Evolutionary conservation across 441 rosid genomes (phyloP).

Genomic region (Brassica hybrid): DNA sequence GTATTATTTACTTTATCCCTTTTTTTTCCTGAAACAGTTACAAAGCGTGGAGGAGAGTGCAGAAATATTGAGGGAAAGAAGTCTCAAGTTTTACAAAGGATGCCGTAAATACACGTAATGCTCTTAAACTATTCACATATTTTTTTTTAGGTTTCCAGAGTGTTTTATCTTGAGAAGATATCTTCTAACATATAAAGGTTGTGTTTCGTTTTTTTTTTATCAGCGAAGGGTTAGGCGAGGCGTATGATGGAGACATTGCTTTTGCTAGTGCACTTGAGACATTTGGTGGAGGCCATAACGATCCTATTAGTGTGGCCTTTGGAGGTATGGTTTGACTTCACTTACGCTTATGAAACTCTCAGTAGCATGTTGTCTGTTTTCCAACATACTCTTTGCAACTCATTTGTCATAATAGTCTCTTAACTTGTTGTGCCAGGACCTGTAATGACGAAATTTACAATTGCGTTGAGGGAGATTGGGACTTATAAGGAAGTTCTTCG

Average conservation of each 20-base stretch:
- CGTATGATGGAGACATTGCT: conserved; percentile 98
- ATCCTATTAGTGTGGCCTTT: conserved; percentile 96
- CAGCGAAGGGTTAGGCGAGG: conserved; percentile 99
- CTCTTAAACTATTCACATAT: background rate
- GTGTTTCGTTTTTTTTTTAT: conserved; percentile 24
- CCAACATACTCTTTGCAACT: too few relatives aligned
- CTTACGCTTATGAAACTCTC: conserved; percentile 24
- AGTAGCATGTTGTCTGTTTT: background rate
- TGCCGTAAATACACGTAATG: conserved; percentile 97
- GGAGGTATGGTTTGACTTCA: conserved; percentile 64
- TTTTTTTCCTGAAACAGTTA: conserved; percentile 61
- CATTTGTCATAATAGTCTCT: conserved; percentile 22
- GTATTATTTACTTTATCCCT: background rate
- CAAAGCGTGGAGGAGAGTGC: conserved; percentile 94
- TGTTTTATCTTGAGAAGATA: conserved; percentile 14
- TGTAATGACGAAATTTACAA: conserved; percentile 99
- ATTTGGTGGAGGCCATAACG: conserved; percentile 99
- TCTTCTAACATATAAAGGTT: background rate
- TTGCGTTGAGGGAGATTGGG: conserved; percentile 98
- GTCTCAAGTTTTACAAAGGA: conserved; percentile 96
- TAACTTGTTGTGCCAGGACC: conserved; percentile 69
- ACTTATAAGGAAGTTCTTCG: conserved; percentile 99
- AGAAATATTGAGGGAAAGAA: conserved; percentile 83
- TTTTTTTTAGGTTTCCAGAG: too few relatives aligned
- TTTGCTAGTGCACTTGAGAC: conserved; percentile 98